Conservation (phyloP, 768 basidiomycete genomes). For the Inosperma sp. region DNA sequence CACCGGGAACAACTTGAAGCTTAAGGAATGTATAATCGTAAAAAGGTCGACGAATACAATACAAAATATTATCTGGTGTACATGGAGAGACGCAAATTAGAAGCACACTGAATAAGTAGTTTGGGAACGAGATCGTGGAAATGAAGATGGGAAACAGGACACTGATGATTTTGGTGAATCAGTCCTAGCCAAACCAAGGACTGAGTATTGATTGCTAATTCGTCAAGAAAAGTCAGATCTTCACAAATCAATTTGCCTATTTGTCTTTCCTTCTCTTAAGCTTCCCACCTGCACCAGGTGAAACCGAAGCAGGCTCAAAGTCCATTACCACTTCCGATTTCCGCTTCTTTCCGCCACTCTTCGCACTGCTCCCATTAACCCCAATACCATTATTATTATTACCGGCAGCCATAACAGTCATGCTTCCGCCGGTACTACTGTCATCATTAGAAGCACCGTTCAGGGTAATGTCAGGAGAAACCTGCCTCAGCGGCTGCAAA, state of each 20-base stretch:
- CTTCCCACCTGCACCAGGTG: slow-evolving; percentile 12
- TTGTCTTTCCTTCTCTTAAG: slow-evolving; percentile 15
- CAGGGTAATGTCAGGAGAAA: slow-evolving; percentile 18
- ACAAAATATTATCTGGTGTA: too few relatives aligned
- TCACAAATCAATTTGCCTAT: background rate
- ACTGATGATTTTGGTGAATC: too few relatives aligned
- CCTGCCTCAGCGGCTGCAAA: slow-evolving; percentile 19
- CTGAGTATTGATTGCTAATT: too few relatives aligned
- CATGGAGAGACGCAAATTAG: too few relatives aligned
- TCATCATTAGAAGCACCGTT: background rate
- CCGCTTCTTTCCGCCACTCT: slow-evolving; percentile 17
- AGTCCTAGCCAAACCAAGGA: too few relatives aligned
- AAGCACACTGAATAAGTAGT: too few relatives aligned
- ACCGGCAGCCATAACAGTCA: background rate
- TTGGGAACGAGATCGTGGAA: too few relatives aligned
- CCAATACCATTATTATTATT: background rate
- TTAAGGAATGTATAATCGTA: too few relatives aligned
- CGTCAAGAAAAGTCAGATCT: too few relatives aligned
- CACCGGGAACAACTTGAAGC: too few relatives aligned
- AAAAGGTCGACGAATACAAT: too few relatives aligned
- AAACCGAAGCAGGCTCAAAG: background rate
- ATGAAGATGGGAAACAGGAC: too few relatives aligned
- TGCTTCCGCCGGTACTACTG: slow-evolving; percentile 4
- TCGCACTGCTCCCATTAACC: slow-evolving; percentile 16
- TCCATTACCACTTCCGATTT: slow-evolving; percentile 18